Evolutionary conservation across 305 asterid genomes (phyloP).

Genomic region (Fraxinus velutina): DNA sequence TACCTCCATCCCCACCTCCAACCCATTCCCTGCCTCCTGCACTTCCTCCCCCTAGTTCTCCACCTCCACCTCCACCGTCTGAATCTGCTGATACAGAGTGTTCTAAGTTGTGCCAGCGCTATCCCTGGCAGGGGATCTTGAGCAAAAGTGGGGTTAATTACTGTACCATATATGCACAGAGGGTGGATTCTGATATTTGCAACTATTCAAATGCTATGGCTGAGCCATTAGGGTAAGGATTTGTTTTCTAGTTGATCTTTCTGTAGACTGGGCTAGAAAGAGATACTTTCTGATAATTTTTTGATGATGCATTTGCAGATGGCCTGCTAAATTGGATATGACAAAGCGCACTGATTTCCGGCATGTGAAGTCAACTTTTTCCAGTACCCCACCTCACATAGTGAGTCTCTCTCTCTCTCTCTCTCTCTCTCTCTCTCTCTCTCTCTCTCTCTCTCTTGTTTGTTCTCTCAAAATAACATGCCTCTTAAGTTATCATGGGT

Average conservation of each 20-base stretch:
- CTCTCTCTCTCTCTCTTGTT: constrained; percentile 14
- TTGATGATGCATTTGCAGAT: constrained; percentile 49
- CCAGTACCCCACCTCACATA: constrained; percentile 65
- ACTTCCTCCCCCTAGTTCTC: constrained; percentile 64
- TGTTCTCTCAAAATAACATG: constrained; percentile 3
- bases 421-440: constrained; percentile 13
- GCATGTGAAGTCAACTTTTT: constrained; percentile 74
- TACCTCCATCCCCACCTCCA: constrained; percentile 49
- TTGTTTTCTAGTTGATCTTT: constrained; percentile 21
- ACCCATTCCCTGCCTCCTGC: constrained; percentile 54
- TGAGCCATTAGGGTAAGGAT: constrained; percentile 79
- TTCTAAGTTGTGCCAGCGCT: constrained; percentile 30
- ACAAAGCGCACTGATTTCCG: constrained; percentile 84
- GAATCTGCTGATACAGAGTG: constrained; percentile 41
- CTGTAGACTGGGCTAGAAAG: neutral
- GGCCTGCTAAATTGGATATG: constrained; percentile 92
- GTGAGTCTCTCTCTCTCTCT: constrained; percentile 44
- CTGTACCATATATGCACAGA: constrained; percentile 69
- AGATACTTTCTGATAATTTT: constrained; percentile 14
- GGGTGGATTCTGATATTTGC: constrained; percentile 81
- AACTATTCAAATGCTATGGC: constrained; percentile 57
- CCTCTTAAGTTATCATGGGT: neutral
- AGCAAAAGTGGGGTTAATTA: constrained; percentile 86
- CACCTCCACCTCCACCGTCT: constrained; percentile 57
- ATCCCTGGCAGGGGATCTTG: constrained; percentile 81